These are phyloP conservation scores for Furcasterigmium sp. DNA, from an alignment of 2,329 filamentous ascomycete genomes.

Conservation along the genomic window DNA sequence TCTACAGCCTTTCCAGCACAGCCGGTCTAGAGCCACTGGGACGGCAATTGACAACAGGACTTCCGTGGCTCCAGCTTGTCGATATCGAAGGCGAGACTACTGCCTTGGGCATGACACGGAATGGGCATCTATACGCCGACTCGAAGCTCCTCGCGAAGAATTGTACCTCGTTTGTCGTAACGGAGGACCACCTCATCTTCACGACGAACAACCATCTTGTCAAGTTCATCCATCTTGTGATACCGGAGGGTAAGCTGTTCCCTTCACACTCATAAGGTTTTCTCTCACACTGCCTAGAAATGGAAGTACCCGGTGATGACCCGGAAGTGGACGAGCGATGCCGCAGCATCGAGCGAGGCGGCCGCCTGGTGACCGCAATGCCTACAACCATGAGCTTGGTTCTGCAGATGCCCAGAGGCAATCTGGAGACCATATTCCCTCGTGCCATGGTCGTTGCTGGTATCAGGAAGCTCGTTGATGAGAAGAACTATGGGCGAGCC, in stretches of 20 bases:
- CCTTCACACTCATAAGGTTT: too few species aligned
- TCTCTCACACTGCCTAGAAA: constrained; percentile 44
- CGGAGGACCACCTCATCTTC: constrained; percentile 77
- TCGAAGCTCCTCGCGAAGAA: constrained; percentile 71
- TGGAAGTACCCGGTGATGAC: constrained; percentile 81
- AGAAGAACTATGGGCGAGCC: constrained; percentile 75
- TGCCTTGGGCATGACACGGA: constrained; percentile 63
- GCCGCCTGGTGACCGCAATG: constrained; percentile 80
- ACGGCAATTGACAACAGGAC: constrained; percentile 22
- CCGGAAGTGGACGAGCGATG: constrained; percentile 90
- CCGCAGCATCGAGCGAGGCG: constrained; percentile 85
- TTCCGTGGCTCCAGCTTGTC: constrained; percentile 44
- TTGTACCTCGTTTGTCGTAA: constrained; percentile 86
- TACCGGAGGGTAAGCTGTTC: constrained; percentile 57
- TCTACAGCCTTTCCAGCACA: constrained; percentile 30
- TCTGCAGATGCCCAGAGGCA: constrained; percentile 92
- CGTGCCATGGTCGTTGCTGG: constrained; percentile 88
- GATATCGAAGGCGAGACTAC: constrained; percentile 17
- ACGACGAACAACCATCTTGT: constrained; percentile 90
- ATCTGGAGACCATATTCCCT: constrained; percentile 91
- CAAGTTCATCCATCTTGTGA: constrained; percentile 83
- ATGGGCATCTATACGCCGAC: constrained; percentile 75
- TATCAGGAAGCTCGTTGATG: constrained; percentile 75
- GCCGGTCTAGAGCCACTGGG: constrained; percentile 4
- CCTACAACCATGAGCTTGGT: constrained; percentile 81